Base-by-base conservation (phyloP, 2,329 filamentous ascomycete species). In the Orbilia oligospora region DNA sequence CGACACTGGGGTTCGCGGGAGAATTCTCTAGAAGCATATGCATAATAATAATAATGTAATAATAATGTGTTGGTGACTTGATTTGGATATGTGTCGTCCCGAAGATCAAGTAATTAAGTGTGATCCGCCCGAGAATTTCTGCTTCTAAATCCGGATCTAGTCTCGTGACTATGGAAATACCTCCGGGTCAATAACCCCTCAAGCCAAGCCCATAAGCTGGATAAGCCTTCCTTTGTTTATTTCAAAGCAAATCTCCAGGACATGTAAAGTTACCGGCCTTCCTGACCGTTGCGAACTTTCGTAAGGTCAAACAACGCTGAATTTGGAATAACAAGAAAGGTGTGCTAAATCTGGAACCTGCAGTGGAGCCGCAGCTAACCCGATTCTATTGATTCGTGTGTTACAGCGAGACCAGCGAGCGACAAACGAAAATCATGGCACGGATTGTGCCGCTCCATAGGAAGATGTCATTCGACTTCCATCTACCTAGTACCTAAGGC, bases 311-410 rank as follows among this genome's bases (percentile, higher is more conserved):
- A 58, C 27, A 22, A 20, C 2, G n/a, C 70, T 58, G 66, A 48
- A 77, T 77, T 77, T 77, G 73, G 73, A 77, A 77, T 77, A 61
- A 77, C 49, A 49, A 10, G 53, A 51, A 33, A 55, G 16, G 24
- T 38, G 36, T 51, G 49, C 73, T 77, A 77, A 77, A 77, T 77
- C 67, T 61, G 73, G 73, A 53, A 77, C 58, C 51, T 48, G 58
- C 41, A 48, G 72, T 76, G 73, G 73, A 77, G 73, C 73, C 73
- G 73, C 73, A 63, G 53, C 66, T 49, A 41, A 46, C 44, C 53
- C 70, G 61, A 53, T 71, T 77, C 20, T 61, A 14, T 70, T 27
- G 38, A 66, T 64, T 56, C 16, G 51, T 66, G 58, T 58, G 51
- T 30, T 55, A 46, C 71, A 76, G 36, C 70, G 51, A 63, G 18